Evolutionary conservation across 768 basidiomycete genomes (phyloP), one percentile per base, ranked within the genome.

Genomic region (Suillus subaureus): DNA sequence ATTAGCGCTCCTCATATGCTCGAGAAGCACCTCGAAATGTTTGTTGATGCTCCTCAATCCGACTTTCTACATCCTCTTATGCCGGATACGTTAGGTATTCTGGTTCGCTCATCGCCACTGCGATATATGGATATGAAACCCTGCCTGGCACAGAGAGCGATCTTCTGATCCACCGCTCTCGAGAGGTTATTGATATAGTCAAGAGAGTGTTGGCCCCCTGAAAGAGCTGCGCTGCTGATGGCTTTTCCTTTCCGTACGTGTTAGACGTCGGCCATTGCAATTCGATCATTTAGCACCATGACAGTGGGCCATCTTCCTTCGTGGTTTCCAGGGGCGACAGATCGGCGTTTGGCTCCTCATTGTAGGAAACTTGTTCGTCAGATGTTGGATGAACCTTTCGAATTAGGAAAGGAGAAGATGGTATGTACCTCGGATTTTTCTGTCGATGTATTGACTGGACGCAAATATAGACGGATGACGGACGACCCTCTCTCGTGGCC

Each of bases 21-120:
- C 11, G 35, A 64, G n/a, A 31, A 31, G 60, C 64, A 68, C n/a
- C 45, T 71, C 6, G 39, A 58, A n/a, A 47, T 37, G 70, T 71
- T 39, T 16, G 70, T 63, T n/a, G 13, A 26, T 1, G 13, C 6
- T 15, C 51, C 4, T 56, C 45, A 23, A 28, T 61, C 16, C 61
- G 58, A 8, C 23, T 57, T 16, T 6, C 4, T 13, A 21, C 57
- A 9, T 16, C 21, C 18, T 26, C 35, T 58, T 9, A 58, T 39
- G 5, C 16, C 15, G 7, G 9, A 15, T 26, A 11, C 7, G n/a
- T 21, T 45, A 66, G 68, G 4, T 61, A 52, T 63, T 56, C 68
- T 54, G 51, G 70, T 70, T 65, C 78, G 70, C 74, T 79, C 60
- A 69, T 74, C 39, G 57, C 70, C 23, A 37, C 49, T 33, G 35